Percentiles rank a stretch among this genome's conserved stretches.
Conservation (phyloP, 2,329 filamentous ascomycete species). For the Penicillium sp. region DNA sequence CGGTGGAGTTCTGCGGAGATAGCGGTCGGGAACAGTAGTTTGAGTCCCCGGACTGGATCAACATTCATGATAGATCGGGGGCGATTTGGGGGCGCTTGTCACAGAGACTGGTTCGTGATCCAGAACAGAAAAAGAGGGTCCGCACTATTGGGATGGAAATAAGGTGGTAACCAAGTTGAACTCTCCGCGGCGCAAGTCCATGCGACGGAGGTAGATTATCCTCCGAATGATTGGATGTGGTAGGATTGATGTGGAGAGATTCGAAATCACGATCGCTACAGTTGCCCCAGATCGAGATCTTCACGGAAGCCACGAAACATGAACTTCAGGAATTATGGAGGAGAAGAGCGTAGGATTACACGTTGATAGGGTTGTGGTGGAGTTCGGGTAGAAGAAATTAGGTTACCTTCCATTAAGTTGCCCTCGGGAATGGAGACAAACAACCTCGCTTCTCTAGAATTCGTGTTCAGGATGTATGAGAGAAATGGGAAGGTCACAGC, state of each 20-base stretch:
- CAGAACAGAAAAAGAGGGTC: slow-evolving; percentile 11
- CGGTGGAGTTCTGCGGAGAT: slow-evolving; percentile 22
- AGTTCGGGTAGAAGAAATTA: slow-evolving; percentile 12
- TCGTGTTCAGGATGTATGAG: neutral
- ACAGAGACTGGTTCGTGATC: slow-evolving; percentile 8
- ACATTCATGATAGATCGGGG: slow-evolving; percentile 31
- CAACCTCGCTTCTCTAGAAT: slow-evolving; percentile 19
- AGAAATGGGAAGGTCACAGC: slow-evolving; percentile 12
- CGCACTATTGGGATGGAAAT: slow-evolving; percentile 6
- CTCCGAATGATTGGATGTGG: slow-evolving; percentile 6
- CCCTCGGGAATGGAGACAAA: slow-evolving; percentile 23
- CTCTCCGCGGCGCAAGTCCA: slow-evolving; percentile 20
- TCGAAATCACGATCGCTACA: slow-evolving; percentile 1
- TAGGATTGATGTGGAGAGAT: neutral
- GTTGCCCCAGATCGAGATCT: neutral
- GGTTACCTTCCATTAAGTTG: slow-evolving; percentile 18
- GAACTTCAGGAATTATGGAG: neutral
- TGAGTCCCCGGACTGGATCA: slow-evolving; percentile 23
- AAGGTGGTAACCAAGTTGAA: neutral
- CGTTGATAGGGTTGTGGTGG: slow-evolving; percentile 22
- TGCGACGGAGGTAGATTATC: slow-evolving; percentile 16
- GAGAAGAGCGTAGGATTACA: slow-evolving; percentile 3
- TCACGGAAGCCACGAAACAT: neutral
- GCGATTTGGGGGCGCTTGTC: neutral
- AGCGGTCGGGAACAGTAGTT: slow-evolving; percentile 23